Conservation (phyloP, 768 basidiomycete species). For the Psilocybe subaeruginosa region DNA sequence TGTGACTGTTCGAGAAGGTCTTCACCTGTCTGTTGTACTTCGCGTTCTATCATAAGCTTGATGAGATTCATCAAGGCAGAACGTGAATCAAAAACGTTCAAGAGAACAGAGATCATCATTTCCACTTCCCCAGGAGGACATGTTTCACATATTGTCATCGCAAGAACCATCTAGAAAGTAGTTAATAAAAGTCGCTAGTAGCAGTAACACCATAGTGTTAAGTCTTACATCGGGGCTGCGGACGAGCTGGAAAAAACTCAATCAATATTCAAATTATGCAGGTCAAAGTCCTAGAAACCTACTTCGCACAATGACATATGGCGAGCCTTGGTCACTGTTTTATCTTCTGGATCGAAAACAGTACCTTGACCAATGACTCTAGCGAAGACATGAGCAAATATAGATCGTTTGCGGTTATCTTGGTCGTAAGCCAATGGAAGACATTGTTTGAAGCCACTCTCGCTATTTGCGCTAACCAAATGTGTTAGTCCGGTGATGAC, state of each 20-base stretch:
- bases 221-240: slow-evolving; percentile 72
- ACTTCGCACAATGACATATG: slow-evolving; percentile 65
- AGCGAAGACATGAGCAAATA: slow-evolving; percentile 86
- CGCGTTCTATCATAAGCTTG: slow-evolving; percentile 84
- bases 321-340: slow-evolving; percentile 45
- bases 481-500: slow-evolving; percentile 83
- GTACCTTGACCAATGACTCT: slow-evolving; percentile 81
- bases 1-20: not conserved
- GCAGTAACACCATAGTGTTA: not conserved
- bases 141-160: slow-evolving; percentile 85
- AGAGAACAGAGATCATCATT: slow-evolving; percentile 80
- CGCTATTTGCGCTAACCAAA: slow-evolving; percentile 81
- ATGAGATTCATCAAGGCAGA: slow-evolving; percentile 72
- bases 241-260: slow-evolving; percentile 52
- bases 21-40: slow-evolving; percentile 77
- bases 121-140: slow-evolving; percentile 82
- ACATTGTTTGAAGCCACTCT: slow-evolving; percentile 89
- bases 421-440: slow-evolving; percentile 76
- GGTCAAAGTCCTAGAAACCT: slow-evolving; percentile 19
- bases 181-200: not conserved
- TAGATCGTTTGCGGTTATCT: slow-evolving; percentile 69
- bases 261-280: not conserved
- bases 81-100: slow-evolving; percentile 85
- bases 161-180: slow-evolving; percentile 64
- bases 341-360: slow-evolving; percentile 68